These are phyloP conservation scores for Picochlorum sp. DNA, from an alignment of 139 green algal genomes.

Conservation along the genomic window DNA sequence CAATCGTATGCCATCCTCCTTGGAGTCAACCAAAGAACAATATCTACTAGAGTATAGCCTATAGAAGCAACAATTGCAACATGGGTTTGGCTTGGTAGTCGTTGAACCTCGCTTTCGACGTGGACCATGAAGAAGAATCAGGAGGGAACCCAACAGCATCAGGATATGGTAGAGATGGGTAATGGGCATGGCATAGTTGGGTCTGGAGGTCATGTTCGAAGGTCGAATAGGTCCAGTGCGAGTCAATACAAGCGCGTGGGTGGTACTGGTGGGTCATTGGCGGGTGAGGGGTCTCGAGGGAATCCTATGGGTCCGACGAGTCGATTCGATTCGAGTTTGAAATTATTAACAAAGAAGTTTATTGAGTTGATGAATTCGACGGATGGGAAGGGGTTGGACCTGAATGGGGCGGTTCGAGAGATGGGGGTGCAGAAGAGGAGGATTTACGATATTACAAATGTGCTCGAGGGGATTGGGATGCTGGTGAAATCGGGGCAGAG, in stretches of 20 bases:
- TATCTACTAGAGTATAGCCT: too few relatives aligned
- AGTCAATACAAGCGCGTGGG: conserved; percentile 6
- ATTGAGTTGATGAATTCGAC: conserved; percentile 69
- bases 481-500: conserved; percentile 94
- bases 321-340: conserved; percentile 75
- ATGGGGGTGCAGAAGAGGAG: conserved; percentile 81
- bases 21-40: too few relatives aligned
- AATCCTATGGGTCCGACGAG: neutral
- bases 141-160: too few relatives aligned
- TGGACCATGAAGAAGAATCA: too few relatives aligned
- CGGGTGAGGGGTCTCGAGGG: too few relatives aligned
- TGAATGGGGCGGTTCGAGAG: conserved; percentile 80
- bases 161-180: too few relatives aligned
- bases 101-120: too few relatives aligned
- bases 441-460: conserved; percentile 99
- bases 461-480: conserved; percentile 92
- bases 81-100: too few relatives aligned
- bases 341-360: conserved; percentile 90
- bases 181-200: too few relatives aligned
- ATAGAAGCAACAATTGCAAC: too few relatives aligned
- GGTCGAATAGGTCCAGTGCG: conserved; percentile 1
- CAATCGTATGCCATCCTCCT: too few relatives aligned
- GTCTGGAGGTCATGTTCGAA: neutral
- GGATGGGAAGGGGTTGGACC: conserved; percentile 68
- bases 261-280: too few relatives aligned